These are phyloP conservation scores for Penicillium soppii DNA, from an alignment of 495 filamentous ascomycete genomes.

Conservation along the genomic window DNA sequence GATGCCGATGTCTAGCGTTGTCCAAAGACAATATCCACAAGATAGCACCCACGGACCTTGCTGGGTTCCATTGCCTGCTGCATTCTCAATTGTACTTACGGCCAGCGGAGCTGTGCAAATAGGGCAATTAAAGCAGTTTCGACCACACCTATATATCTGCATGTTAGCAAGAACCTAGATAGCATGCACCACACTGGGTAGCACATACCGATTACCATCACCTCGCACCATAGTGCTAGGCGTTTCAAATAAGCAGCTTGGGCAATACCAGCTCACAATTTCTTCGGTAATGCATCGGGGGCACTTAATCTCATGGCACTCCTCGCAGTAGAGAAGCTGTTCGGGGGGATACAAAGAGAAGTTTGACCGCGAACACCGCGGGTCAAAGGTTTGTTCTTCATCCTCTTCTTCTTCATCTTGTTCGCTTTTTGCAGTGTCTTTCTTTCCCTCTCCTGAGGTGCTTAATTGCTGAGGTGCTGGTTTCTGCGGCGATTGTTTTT, in stretches of 20 bases:
- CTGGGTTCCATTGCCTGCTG: slow-evolving; percentile 34
- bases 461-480: slow-evolving; percentile 32
- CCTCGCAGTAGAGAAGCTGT: slow-evolving; percentile 91
- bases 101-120: slow-evolving; percentile 78
- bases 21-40: slow-evolving; percentile 92
- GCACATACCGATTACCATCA: slow-evolving; percentile 83
- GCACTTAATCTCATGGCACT: slow-evolving; percentile 93
- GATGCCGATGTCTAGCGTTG: slow-evolving; percentile 81
- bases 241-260: slow-evolving; percentile 94
- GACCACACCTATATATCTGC: slow-evolving; percentile 65
- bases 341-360: slow-evolving; percentile 93
- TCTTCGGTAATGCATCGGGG: slow-evolving; percentile 89
- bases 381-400: slow-evolving; percentile 82
- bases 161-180: slow-evolving; percentile 12
- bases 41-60: slow-evolving; percentile 74
- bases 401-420: slow-evolving; percentile 54
- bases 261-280: slow-evolving; percentile 90
- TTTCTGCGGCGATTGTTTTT: slow-evolving; percentile 34
- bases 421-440: slow-evolving; percentile 11
- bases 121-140: slow-evolving; percentile 94
- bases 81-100: slow-evolving; percentile 63
- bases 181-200: background rate
- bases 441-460: slow-evolving; percentile 24
- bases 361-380: slow-evolving; percentile 76
- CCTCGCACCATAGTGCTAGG: slow-evolving; percentile 84